These are phyloP conservation scores for Fusarium sp. DNA, from an alignment of 2,329 filamentous ascomycete species.

Conservation along the genomic window DNA sequence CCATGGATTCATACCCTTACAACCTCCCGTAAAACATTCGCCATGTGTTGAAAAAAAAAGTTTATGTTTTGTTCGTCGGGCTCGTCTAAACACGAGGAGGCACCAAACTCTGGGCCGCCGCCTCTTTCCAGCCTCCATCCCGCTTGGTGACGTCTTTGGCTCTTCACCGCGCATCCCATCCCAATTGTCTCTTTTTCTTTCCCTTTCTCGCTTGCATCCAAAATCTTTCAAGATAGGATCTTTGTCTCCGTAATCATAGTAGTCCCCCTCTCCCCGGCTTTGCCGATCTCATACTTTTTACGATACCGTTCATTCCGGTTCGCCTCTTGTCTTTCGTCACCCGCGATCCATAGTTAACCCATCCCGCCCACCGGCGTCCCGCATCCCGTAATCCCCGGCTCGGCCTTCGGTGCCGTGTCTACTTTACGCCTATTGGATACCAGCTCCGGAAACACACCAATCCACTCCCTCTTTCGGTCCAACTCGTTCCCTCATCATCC, in stretches of 20 bases:
- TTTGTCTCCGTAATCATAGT: background rate
- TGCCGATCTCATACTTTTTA: background rate
- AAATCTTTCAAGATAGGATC: background rate
- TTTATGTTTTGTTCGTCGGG: background rate
- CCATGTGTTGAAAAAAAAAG: background rate
- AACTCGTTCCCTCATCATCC: constrained; percentile 23
- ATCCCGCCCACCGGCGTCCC: constrained; percentile 25
- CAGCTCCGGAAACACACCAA: background rate
- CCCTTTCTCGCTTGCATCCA: background rate
- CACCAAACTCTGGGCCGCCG: constrained; percentile 28
- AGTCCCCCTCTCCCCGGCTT: background rate
- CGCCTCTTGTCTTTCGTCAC: constrained; percentile 40
- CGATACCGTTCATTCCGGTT: background rate
- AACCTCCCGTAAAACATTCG: background rate
- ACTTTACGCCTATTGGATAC: background rate
- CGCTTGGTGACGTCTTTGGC: constrained; percentile 25
- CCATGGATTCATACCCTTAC: constrained; percentile 9
- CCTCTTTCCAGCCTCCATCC: background rate
- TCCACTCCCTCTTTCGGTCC: constrained; percentile 19
- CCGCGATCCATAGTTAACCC: background rate
- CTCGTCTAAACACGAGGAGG: background rate
- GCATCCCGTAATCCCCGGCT: constrained; percentile 32
- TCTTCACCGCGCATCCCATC: constrained; percentile 29
- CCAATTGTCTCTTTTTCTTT: background rate
- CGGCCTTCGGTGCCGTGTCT: constrained; percentile 6